Evolutionary conservation across 345 rosid genomes (phyloP).

Genomic region (Pugionium cornutum): DNA sequence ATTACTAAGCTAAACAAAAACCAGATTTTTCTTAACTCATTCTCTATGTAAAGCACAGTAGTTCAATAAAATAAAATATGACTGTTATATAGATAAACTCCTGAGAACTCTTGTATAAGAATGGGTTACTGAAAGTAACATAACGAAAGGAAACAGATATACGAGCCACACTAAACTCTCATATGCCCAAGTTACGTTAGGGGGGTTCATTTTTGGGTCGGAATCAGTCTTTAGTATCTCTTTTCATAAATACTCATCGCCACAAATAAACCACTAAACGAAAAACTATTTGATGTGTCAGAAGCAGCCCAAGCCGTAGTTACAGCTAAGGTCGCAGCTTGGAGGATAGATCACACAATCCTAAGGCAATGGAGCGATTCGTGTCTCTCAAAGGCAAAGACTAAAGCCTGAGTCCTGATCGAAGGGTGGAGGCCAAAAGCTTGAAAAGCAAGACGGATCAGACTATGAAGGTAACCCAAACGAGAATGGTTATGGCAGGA

Average conservation of each 20-base stretch:
- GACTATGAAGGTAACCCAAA: too few species aligned
- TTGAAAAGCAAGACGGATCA: too few species aligned
- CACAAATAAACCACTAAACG: too few species aligned
- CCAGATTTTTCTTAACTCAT: neutral
- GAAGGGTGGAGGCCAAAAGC: too few species aligned
- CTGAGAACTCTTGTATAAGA: constrained; percentile 3
- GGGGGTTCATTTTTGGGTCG: too few species aligned
- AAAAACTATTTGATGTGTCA: too few species aligned
- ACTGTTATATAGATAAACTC: neutral
- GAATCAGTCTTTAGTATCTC: too few species aligned
- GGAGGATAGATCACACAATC: constrained; percentile 33
- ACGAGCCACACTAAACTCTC: constrained; percentile 35
- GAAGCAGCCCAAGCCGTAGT: too few species aligned
- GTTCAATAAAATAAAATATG: neutral
- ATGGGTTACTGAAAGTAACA: neutral
- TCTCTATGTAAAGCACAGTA: neutral
- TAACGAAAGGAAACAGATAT: constrained; percentile 32
- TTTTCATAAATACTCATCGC: too few species aligned
- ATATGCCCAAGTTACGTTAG: constrained; percentile 5
- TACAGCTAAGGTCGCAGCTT: too few species aligned
- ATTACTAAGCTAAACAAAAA: constrained; percentile 22
- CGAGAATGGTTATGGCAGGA: too few species aligned
- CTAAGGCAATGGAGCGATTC: constrained; percentile 40
- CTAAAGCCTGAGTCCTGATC: constrained; percentile 35
- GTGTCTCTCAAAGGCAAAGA: constrained; percentile 55